Evolutionary conservation across 352 stramenopile genomes (phyloP), one percentile per base, ranked within the genome.

Genomic region (Phytophthora tentaculata): DNA sequence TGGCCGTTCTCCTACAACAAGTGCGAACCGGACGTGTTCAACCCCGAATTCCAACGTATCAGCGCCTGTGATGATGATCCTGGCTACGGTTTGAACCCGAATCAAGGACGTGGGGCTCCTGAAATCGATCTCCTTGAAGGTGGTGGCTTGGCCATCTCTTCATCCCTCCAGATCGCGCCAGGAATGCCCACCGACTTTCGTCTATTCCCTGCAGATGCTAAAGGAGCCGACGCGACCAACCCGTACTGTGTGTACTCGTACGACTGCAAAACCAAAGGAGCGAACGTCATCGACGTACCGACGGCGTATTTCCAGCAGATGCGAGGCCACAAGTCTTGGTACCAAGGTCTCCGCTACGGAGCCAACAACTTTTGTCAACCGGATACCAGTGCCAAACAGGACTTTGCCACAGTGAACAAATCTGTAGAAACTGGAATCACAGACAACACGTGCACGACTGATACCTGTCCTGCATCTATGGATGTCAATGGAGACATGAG

Each of bases 41-140:
- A 75, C 13, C 71, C 74, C 0, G 52, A 59, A 8, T 81, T 81
- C 52, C 77, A 88, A 51, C 64, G 73, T 3, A 85, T 86, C 54
- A 83, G 71, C 17, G 95, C 86, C 5, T 98, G 95, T 68, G 94
- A 98, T 70, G 53, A 72, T 17, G 74, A 84, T 64, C 93, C 96
- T 60, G 94, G 97, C 55, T 98, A 86, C 70, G 93, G 91, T 1
- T 54, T 98, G 67, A 84, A 98, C 79, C 70, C 86, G 10, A 80
- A 85, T 12, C 64, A 83, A 52, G 94, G 94, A 1, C 78, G 92
- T 13, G 95, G 95, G 32, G 88, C 92, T 47, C 95, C 95, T 0
- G 95, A 98, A 64, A 98, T 98, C 69, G 94, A 98, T 78, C 67
- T 98, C 16, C 78, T 98, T 8, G 94, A 97, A 97, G 84, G 90